These are phyloP conservation scores for Jackrogersella multiformis DNA, from an alignment of 495 filamentous ascomycete genomes.

Conservation along the genomic window DNA sequence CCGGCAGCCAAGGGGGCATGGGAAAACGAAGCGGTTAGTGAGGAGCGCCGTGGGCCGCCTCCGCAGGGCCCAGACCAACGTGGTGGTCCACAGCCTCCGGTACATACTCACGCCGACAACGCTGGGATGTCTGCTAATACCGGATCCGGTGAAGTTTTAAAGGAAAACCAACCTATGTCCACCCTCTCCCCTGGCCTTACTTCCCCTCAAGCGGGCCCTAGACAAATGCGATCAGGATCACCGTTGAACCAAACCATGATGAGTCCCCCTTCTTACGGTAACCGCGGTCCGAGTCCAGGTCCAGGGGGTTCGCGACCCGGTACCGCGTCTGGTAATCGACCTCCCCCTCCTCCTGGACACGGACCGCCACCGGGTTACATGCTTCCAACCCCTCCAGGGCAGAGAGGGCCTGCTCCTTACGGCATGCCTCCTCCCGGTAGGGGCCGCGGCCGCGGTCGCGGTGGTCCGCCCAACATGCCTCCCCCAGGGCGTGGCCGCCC, in stretches of 20 bases:
- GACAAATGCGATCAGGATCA: conserved; percentile 49
- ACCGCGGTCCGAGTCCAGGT: conserved; percentile 38
- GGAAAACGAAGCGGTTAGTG: conserved; percentile 34
- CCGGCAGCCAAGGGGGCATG: conserved; percentile 34
- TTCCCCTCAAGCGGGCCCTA: conserved; percentile 46
- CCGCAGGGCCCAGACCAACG: conserved; percentile 45
- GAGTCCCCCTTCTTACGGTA: conserved; percentile 19
- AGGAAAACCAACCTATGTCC: conserved; percentile 41
- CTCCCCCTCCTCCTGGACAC: conserved; percentile 36
- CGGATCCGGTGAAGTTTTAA: conserved; percentile 61
- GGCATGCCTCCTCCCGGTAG: conserved; percentile 44
- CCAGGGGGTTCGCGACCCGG: conserved; percentile 30
- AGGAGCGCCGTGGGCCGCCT: conserved; percentile 41
- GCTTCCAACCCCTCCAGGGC: conserved; percentile 12
- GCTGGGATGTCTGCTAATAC: conserved; percentile 61
- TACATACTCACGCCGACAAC: conserved; percentile 58
- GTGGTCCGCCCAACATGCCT: conserved; percentile 49
- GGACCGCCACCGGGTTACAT: conserved; percentile 38
- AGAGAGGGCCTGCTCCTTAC: conserved; percentile 45
- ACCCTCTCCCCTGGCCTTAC: conserved; percentile 46
- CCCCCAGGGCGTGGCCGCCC: conserved; percentile 36
- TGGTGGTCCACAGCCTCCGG: conserved; percentile 48
- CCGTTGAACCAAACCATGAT: conserved; percentile 45
- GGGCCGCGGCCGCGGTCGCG: conserved; percentile 51
- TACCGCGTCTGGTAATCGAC: conserved; percentile 41